Evolutionary conservation across 306 rosid species (phyloP).

Genomic region (Hippophae gyantsensis): DNA sequence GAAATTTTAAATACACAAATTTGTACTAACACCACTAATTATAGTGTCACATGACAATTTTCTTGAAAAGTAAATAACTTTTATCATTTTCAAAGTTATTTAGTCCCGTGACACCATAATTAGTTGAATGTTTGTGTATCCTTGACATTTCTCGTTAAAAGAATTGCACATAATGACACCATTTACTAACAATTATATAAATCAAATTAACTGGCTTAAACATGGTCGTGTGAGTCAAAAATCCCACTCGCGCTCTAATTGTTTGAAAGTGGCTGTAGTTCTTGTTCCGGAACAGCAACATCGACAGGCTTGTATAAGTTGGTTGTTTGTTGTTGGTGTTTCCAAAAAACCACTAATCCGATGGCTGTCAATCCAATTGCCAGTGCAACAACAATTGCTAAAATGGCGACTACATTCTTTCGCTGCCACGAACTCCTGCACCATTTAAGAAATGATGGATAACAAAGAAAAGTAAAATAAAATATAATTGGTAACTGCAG

Average conservation of each 20-base stretch:
- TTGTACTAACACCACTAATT: too few relatives aligned
- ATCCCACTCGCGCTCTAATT: background rate
- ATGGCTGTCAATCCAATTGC: conserved; percentile 36
- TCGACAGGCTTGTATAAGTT: conserved; percentile 65
- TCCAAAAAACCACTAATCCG: conserved; percentile 61
- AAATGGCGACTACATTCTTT: conserved; percentile 26
- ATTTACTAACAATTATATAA: too few relatives aligned
- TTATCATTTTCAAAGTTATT: too few relatives aligned
- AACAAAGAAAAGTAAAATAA: background rate
- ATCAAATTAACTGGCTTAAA: too few relatives aligned
- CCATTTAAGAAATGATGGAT: conserved; percentile 17
- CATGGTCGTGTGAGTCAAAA: too few relatives aligned
- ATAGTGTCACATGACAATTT: too few relatives aligned
- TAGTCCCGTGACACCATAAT: too few relatives aligned
- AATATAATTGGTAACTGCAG: background rate
- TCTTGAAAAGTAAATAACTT: too few relatives aligned
- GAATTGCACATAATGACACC: too few relatives aligned
- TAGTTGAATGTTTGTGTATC: too few relatives aligned
- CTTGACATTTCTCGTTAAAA: too few relatives aligned
- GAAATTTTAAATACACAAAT: conserved; percentile 14
- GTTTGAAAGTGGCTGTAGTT: conserved; percentile 70
- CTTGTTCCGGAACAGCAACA: conserved; percentile 62
- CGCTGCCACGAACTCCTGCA: conserved; percentile 71
- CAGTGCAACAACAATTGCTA: conserved; percentile 36
- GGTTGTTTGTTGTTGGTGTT: conserved; percentile 35